A percentile compares a stretch with the other conserved stretches of the same genome.
Evolutionary conservation across 805 yeast genomes (phyloP).

Genomic region (Saccharomycopsis javanensis): DNA sequence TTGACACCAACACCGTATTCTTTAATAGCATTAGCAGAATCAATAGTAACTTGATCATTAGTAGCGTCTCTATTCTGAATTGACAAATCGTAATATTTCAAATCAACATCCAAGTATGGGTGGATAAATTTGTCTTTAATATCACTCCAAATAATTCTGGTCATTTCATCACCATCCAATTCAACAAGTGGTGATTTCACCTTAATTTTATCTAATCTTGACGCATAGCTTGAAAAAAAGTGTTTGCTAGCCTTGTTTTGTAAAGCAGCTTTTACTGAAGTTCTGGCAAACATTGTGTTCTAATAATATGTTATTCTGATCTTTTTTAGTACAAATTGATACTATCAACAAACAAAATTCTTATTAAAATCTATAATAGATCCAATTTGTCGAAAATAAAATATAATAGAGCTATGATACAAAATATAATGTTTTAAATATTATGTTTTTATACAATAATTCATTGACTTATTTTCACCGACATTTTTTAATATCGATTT

Average conservation of each 20-base stretch:
- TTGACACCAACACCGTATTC: slow-evolving; percentile 89
- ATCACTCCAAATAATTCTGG: slow-evolving; percentile 83
- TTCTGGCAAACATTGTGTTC: neutral
- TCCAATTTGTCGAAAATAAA: no score
- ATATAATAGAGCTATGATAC: no score
- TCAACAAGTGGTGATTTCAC: slow-evolving; percentile 89
- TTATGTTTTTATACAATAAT: neutral
- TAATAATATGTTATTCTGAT: no score
- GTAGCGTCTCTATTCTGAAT: slow-evolving; percentile 82
- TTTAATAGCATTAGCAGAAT: slow-evolving; percentile 82
- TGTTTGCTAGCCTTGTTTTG: neutral
- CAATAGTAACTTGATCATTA: slow-evolving; percentile 77
- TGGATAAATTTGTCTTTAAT: slow-evolving; percentile 78
- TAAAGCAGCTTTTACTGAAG: neutral
- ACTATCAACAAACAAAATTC: no score
- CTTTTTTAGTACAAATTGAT: no score
- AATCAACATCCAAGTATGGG: slow-evolving; percentile 80
- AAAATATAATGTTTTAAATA: neutral
- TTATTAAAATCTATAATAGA: no score
- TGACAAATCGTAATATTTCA: slow-evolving; percentile 86
- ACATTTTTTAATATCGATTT: neutral
- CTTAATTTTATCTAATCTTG: slow-evolving; percentile 42
- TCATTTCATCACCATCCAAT: slow-evolving; percentile 97
- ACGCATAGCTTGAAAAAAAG: neutral
- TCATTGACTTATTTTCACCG: neutral